Conservation (phyloP, 805 yeast species). For the Kuraishia borneana region DNA sequence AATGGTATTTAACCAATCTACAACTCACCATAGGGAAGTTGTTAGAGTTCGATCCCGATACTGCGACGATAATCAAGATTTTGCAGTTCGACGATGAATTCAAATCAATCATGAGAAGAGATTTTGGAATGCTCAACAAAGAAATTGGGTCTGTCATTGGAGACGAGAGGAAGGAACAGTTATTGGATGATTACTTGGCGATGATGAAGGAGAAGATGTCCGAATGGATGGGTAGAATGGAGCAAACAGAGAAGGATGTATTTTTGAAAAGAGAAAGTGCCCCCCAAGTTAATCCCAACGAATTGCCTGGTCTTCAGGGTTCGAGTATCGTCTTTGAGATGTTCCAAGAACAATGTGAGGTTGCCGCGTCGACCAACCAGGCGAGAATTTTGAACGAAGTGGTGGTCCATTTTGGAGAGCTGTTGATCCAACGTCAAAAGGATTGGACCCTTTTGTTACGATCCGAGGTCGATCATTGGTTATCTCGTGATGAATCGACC, state of each 20-base stretch:
- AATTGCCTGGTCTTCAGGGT: slow-evolving; percentile 58
- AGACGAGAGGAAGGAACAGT: slow-evolving; percentile 57
- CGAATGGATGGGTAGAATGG: slow-evolving; percentile 74
- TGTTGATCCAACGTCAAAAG: slow-evolving; percentile 49
- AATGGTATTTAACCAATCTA: slow-evolving; percentile 56
- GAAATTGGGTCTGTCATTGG: slow-evolving; percentile 47
- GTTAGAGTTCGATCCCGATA: slow-evolving; percentile 68
- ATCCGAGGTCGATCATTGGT: slow-evolving; percentile 31
- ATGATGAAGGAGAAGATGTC: slow-evolving; percentile 63
- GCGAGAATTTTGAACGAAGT: slow-evolving; percentile 73
- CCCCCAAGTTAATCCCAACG: slow-evolving; percentile 56
- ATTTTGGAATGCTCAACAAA: slow-evolving; percentile 36
- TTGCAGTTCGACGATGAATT: slow-evolving; percentile 70
- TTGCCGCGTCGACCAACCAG: slow-evolving; percentile 77
- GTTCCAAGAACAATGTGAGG: slow-evolving; percentile 84
- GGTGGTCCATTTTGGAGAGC: slow-evolving; percentile 53
- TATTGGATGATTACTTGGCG: slow-evolving; percentile 69
- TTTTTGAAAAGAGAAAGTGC: slow-evolving; percentile 59
- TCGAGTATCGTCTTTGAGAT: slow-evolving; percentile 70
- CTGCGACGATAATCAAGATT: slow-evolving; percentile 60
- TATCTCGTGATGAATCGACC: slow-evolving; percentile 21
- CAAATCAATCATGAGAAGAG: slow-evolving; percentile 36
- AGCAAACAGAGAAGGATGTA: slow-evolving; percentile 50
- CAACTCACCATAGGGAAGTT: slow-evolving; percentile 54
- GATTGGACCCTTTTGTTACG: slow-evolving; percentile 50